phyloP scores from a whole-genome alignment of 2,329 filamentous ascomycete genomes.

The Drechslerella dactyloides region DNA sequence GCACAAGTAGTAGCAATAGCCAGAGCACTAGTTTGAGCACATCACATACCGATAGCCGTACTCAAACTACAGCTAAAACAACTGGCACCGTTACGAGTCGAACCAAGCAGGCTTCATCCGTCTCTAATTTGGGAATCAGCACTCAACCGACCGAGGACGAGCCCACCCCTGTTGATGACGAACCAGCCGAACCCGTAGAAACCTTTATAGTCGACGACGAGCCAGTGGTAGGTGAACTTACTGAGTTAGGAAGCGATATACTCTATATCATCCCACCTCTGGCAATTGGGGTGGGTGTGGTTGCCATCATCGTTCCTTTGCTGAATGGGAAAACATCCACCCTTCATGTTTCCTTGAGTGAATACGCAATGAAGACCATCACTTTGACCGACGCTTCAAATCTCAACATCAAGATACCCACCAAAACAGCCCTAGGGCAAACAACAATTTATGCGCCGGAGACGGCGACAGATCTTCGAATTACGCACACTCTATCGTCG shows the following conservation, averaged over 20 bases:
- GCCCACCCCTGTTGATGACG: background rate
- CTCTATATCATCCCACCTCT: slow-evolving; percentile 1
- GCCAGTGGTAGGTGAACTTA: slow-evolving; percentile 2
- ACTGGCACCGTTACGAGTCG: background rate
- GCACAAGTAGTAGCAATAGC: background rate
- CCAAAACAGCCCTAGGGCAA: background rate
- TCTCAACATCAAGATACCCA: background rate
- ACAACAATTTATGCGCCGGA: background rate
- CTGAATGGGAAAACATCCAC: slow-evolving; percentile 5
- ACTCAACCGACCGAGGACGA: slow-evolving; percentile 1
- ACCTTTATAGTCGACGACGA: background rate
- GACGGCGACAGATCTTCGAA: background rate
- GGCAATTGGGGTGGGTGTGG: background rate
- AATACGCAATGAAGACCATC: slow-evolving; percentile 7
- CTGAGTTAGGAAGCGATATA: background rate
- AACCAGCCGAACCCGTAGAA: background rate
- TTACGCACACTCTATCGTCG: no score
- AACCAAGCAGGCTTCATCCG: background rate
- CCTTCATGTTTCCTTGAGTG: background rate
- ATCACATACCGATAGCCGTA: background rate
- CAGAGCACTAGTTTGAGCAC: background rate
- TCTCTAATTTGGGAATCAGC: background rate
- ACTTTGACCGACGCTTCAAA: slow-evolving; percentile 6
- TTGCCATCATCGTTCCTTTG: background rate
- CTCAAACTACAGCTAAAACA: background rate